Evolutionary conservation across 176 grass and related monocot species (phyloP), one percentile per base, ranked within the genome.

Genomic region (Poa pratensis): DNA sequence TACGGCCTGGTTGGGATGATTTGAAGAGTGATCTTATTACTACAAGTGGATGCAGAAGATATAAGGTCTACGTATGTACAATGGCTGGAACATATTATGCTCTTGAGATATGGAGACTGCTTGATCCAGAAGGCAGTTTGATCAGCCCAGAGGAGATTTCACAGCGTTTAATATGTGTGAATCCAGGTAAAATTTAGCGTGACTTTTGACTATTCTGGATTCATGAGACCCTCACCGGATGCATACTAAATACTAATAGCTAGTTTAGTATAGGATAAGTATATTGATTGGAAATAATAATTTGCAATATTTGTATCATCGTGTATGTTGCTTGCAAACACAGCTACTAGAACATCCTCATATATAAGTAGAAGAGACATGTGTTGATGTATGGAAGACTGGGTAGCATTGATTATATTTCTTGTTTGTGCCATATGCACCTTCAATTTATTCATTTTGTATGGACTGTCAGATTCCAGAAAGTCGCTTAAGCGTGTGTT

Each of bases 1-100:
- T 90, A 73, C 76, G 91, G 60, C 91, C 88, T 74, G 91, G 87
- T 66, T 93, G 88, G 88, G 91, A 93, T 71, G 81, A 93, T 74
- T 81, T 93, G 76, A 89, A 88, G 75, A 93, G 77, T 77, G 85
- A 90, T 70, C 87, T 93, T 73, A 90, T 13, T 62, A 61, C 63
- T 40, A 85, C 71, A 4, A 85, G 90, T 61, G 88, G 87, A 24
- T 84, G 88, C 28, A 85, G 81, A 85, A 76, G 85, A 62, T 93
- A 90, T 84, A 88, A 93, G 82, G 88, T 93, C 16, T 93, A 90
- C 67, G 85, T 93, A 13, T 93, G 91, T 78, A 93, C 91, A 77
- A 93, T 90, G 85, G 85, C 88, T 17, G 91, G 75, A 85, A 87
- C 84, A 90, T 65, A 80, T 53, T 93, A 93, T 87, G 91, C 91